phyloP scores from a whole-genome alignment of 495 filamentous ascomycete species.

The Pseudomonodictys pantanalensis region DNA sequence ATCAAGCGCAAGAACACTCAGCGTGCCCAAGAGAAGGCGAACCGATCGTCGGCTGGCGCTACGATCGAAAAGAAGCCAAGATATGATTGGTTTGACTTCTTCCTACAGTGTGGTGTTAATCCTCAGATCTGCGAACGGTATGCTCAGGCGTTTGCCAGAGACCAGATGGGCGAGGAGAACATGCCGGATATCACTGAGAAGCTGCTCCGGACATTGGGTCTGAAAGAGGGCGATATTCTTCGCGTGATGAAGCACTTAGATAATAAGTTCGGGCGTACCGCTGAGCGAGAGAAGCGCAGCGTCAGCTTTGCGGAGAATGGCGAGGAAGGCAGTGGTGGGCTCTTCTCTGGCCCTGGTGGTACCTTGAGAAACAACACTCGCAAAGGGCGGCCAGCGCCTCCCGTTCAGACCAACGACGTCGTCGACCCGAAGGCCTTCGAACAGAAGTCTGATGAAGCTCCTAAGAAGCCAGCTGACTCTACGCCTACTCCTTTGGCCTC shows the following conservation, averaged over 20 bases:
- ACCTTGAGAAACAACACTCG: conserved; percentile 90
- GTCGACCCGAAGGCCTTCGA: conserved; percentile 87
- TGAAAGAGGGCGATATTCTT: conserved; percentile 95
- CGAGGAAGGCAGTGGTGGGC: conserved; percentile 60
- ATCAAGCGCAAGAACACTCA: conserved; percentile 54
- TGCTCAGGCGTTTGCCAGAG: conserved; percentile 76
- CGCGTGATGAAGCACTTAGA: conserved; percentile 90
- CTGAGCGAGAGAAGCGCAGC: conserved; percentile 55
- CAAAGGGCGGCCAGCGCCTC: conserved; percentile 82
- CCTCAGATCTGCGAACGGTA: conserved; percentile 92
- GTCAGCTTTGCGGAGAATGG: conserved; percentile 56
- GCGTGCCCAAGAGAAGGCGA: conserved; percentile 35
- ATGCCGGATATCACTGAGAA: conserved; percentile 80
- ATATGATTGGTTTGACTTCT: conserved; percentile 99
- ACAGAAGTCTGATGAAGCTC: conserved; percentile 53
- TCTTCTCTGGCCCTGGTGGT: conserved; percentile 91
- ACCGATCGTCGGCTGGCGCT: conserved; percentile 46
- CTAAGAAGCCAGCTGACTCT: conserved; percentile 45
- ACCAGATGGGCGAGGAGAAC: conserved; percentile 93
- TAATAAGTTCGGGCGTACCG: conserved; percentile 67
- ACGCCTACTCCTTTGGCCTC: conserved; percentile 51
- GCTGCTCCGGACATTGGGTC: conserved; percentile 76
- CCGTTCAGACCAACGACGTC: conserved; percentile 76
- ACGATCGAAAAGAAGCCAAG: conserved; percentile 58
- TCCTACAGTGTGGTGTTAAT: conserved; percentile 84